These are phyloP conservation scores for Pythium utonaiense DNA, from an alignment of 352 stramenopile species.

Conservation along the genomic window DNA sequence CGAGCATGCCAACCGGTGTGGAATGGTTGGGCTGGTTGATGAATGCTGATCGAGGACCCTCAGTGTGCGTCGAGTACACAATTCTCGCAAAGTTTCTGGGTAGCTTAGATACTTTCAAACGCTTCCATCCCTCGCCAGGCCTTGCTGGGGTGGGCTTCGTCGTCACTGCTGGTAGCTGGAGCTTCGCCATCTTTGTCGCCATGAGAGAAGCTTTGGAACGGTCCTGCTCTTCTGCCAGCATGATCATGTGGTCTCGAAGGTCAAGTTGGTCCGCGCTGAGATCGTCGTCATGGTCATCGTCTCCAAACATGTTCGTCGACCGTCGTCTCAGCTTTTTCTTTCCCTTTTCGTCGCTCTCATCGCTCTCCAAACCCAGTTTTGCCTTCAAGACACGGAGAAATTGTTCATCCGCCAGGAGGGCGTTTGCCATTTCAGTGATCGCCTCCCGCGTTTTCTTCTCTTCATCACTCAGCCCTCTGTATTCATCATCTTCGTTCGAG, in stretches of 20 bases:
- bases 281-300: constrained; percentile 23
- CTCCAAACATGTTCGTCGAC: constrained; percentile 8
- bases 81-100: constrained; percentile 56
- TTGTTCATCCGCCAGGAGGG: constrained; percentile 50
- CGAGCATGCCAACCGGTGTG: constrained; percentile 63
- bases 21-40: constrained; percentile 67
- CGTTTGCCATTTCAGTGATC: constrained; percentile 30
- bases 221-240: constrained; percentile 48
- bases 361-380: constrained; percentile 49
- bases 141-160: constrained; percentile 13
- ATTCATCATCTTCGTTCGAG: constrained; percentile 13
- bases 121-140: constrained; percentile 71
- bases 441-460: constrained; percentile 29
- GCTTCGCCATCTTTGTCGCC: constrained; percentile 53
- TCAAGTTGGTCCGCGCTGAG: constrained; percentile 35
- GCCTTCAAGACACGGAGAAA: constrained; percentile 55
- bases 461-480: constrained; percentile 8
- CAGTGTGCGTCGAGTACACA: constrained; percentile 53
- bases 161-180: constrained; percentile 36
- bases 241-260: constrained; percentile 37
- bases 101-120: constrained; percentile 51
- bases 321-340: constrained; percentile 12
- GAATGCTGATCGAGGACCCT: constrained; percentile 53
- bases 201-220: constrained; percentile 44
- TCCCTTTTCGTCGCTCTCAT: constrained; percentile 3